Percentiles rank a stretch among this genome's conserved stretches.
phyloP scores from a whole-genome alignment of 768 basidiomycete genomes.

The Mycena metata region DNA sequence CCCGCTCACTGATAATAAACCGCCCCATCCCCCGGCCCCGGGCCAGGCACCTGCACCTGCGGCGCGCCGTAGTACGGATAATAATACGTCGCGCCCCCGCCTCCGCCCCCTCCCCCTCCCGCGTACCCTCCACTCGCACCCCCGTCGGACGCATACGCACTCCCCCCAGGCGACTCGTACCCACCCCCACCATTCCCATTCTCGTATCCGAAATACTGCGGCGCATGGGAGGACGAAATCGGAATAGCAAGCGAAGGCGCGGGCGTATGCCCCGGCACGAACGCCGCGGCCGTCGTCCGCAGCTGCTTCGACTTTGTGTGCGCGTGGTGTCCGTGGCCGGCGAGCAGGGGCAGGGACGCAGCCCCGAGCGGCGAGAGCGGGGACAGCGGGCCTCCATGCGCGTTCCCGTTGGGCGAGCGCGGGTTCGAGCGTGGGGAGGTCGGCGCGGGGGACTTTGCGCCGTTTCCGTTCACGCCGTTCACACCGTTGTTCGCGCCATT shows the following conservation, averaged over 20 bases:
- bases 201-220: no score
- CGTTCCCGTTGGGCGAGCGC: background rate
- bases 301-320: conserved; percentile 47
- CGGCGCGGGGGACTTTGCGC: background rate
- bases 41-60: no score
- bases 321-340: no score
- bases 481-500: no score
- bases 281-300: conserved; percentile 65
- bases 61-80: conserved; percentile 21
- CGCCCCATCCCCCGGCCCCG: conserved; percentile 15
- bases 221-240: no score
- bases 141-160: background rate
- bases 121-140: background rate
- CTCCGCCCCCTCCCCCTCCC: background rate
- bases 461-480: no score
- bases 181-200: background rate
- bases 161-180: background rate
- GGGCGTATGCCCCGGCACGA: conserved; percentile 57
- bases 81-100: conserved; percentile 17
- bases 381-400: background rate
- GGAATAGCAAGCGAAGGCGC: conserved; percentile 5
- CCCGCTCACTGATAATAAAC: conserved; percentile 25
- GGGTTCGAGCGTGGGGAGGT: conserved; percentile 12
- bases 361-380: conserved; percentile 18
- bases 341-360: no score